Evolutionary conservation across 768 basidiomycete species (phyloP).

Genomic region (Amyloporia xantha): DNA sequence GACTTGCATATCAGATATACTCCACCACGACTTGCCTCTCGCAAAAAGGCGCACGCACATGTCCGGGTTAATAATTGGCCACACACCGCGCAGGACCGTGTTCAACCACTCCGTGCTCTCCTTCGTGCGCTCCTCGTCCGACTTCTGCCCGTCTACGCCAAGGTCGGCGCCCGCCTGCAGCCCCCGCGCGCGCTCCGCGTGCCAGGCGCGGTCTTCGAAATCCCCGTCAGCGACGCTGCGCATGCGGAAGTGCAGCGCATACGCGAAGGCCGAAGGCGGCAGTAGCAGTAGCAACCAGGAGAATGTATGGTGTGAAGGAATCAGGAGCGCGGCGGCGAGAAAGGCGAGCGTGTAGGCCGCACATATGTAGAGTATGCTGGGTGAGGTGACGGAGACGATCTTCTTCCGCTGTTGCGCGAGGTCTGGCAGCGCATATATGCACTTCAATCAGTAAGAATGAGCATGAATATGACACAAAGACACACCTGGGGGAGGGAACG

Average conservation of each 20-base stretch:
- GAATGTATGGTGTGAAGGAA: constrained; percentile 2
- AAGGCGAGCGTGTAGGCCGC: constrained; percentile 14
- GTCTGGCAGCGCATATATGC: constrained; percentile 11
- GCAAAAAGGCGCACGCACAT: constrained; percentile 24
- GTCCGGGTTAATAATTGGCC: constrained; percentile 71
- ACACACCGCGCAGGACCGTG: constrained; percentile 49
- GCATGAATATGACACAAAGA: not conserved
- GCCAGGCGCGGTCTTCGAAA: constrained; percentile 26
- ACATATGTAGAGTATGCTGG: constrained; percentile 16
- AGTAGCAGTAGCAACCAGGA: constrained; percentile 7
- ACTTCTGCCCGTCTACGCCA: constrained; percentile 23
- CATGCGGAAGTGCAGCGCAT: constrained; percentile 19
- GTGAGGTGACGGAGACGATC: constrained; percentile 13
- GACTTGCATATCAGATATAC: not conserved
- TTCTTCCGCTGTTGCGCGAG: constrained; percentile 20
- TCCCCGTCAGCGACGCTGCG: constrained; percentile 17
- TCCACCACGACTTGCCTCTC: not conserved
- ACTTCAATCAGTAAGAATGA: not conserved
- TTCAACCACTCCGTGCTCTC: constrained; percentile 63
- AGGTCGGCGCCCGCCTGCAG: constrained; percentile 21
- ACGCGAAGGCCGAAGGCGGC: constrained; percentile 17
- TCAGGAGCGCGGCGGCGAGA: constrained; percentile 14
- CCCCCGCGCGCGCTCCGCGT: constrained; percentile 27
- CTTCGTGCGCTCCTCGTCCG: constrained; percentile 21
- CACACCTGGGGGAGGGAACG: constrained; percentile 26